Conservation (phyloP, 352 stramenopile species). For the Pythium vanterpoolii region DNA sequence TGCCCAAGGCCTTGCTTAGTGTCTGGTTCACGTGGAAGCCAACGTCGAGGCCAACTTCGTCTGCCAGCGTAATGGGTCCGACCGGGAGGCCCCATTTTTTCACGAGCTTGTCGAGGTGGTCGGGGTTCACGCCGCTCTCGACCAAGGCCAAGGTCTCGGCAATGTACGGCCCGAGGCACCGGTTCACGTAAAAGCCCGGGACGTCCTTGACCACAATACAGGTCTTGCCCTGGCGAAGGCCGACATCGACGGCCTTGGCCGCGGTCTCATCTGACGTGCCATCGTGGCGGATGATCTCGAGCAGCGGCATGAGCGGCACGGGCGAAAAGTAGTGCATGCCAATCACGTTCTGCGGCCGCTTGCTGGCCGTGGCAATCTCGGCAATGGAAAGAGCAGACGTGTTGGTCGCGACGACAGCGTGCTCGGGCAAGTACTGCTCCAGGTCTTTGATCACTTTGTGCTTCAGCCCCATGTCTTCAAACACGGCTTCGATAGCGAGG, state of each 20-base stretch:
- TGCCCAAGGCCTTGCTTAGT: conserved; percentile 93
- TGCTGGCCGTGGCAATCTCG: conserved; percentile 89
- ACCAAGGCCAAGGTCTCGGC: conserved; percentile 90
- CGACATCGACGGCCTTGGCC: conserved; percentile 93
- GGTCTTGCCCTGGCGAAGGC: conserved; percentile 97
- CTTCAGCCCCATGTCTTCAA: conserved; percentile 97
- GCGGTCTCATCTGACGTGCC: conserved; percentile 87
- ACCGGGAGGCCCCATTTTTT: conserved; percentile 97
- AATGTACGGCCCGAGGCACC: conserved; percentile 95
- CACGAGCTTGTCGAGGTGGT: conserved; percentile 94
- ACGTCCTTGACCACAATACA: conserved; percentile 98
- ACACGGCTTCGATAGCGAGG: conserved; percentile 98
- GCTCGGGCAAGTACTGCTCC: conserved; percentile 89
- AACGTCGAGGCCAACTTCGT: conserved; percentile 98
- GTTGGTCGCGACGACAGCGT: conserved; percentile 98
- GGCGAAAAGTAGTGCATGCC: conserved; percentile 99
- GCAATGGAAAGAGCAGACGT: conserved; percentile 96
- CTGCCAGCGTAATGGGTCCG: conserved; percentile 95
- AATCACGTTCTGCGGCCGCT: conserved; percentile 90
- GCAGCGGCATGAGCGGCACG: conserved; percentile 96
- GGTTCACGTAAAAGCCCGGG: conserved; percentile 99
- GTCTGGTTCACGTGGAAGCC: conserved; percentile 92
- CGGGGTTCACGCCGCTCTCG: conserved; percentile 88
- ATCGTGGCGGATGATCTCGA: conserved; percentile 98
- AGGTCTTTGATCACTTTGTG: conserved; percentile 94